Conservation (phyloP, 2,329 filamentous ascomycete genomes). For the Scedosporium boydii region DNA sequence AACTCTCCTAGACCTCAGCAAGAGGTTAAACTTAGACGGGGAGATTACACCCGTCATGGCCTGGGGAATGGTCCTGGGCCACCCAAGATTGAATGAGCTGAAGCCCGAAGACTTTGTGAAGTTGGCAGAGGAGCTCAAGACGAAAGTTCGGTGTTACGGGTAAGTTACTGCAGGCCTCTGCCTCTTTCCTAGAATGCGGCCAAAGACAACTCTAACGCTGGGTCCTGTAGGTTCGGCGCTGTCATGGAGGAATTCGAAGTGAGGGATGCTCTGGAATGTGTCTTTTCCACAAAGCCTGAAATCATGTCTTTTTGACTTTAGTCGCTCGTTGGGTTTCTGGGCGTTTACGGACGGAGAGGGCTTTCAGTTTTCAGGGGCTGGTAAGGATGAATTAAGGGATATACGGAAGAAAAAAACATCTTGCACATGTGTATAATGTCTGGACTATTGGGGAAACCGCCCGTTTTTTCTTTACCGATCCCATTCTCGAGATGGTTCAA, state of each 20-base stretch:
- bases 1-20: constrained; percentile 76
- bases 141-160: constrained; percentile 90
- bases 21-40: constrained; percentile 71
- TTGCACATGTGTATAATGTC: too few relatives aligned
- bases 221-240: constrained; percentile 43
- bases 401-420: too few relatives aligned
- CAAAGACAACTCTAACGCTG: neutral
- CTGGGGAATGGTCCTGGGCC: constrained; percentile 69
- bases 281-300: constrained; percentile 37
- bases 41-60: constrained; percentile 96
- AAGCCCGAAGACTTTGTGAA: constrained; percentile 58
- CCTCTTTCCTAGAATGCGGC: neutral
- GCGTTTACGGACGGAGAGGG: neutral
- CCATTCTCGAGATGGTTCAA: too few relatives aligned
- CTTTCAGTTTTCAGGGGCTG: too few relatives aligned
- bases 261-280: constrained; percentile 64
- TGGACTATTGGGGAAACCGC: too few relatives aligned
- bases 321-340: neutral
- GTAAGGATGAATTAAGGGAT: too few relatives aligned
- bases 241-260: constrained; percentile 62
- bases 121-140: constrained; percentile 63
- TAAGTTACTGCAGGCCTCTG: constrained; percentile 36
- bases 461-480: too few relatives aligned
- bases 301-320: neutral
- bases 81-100: constrained; percentile 60